phyloP scores from a whole-genome alignment of 1,284 basidiomycete species.

The Volvariella volvacea region DNA sequence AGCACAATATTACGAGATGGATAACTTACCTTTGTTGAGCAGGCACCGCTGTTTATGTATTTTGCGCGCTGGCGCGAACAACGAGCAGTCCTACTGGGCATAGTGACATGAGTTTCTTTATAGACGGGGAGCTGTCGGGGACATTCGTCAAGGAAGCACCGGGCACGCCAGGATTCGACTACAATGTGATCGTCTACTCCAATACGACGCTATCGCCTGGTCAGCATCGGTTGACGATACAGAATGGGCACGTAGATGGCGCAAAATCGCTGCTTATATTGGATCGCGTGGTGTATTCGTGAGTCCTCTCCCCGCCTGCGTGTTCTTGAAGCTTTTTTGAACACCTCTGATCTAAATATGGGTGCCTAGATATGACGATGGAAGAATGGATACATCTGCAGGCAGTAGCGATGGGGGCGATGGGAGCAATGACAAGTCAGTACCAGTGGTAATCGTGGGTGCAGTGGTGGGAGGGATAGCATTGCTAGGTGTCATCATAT shows the following conservation, averaged over 20 bases:
- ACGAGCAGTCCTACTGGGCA: conserved; percentile 13
- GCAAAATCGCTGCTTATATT: conserved; percentile 19
- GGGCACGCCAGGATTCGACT: conserved; percentile 17
- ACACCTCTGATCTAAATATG: too few relatives aligned
- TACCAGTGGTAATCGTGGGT: background rate
- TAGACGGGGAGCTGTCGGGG: conserved; percentile 25
- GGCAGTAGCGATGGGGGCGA: too few relatives aligned
- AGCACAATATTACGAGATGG: conserved; percentile 1
- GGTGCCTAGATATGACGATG: too few relatives aligned
- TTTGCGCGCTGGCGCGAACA: conserved; percentile 20
- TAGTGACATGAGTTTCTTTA: conserved; percentile 28
- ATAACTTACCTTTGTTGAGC: conserved; percentile 14
- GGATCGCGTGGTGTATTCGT: conserved; percentile 23
- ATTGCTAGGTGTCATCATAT: background rate
- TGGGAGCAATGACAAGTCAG: too few relatives aligned
- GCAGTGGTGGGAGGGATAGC: background rate
- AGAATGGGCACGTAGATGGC: conserved; percentile 19
- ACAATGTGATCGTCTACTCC: conserved; percentile 24
- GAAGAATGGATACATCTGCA: too few relatives aligned
- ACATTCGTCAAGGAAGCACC: conserved; percentile 16
- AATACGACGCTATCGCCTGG: conserved; percentile 13
- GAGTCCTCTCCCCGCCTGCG: too few relatives aligned
- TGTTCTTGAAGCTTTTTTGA: too few relatives aligned
- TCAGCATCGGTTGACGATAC: conserved; percentile 18
- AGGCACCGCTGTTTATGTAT: conserved; percentile 24